These are phyloP conservation scores for Emiliania huxleyi DNA, from an alignment of 78 protist genomes.

Conservation along the genomic window DNA sequence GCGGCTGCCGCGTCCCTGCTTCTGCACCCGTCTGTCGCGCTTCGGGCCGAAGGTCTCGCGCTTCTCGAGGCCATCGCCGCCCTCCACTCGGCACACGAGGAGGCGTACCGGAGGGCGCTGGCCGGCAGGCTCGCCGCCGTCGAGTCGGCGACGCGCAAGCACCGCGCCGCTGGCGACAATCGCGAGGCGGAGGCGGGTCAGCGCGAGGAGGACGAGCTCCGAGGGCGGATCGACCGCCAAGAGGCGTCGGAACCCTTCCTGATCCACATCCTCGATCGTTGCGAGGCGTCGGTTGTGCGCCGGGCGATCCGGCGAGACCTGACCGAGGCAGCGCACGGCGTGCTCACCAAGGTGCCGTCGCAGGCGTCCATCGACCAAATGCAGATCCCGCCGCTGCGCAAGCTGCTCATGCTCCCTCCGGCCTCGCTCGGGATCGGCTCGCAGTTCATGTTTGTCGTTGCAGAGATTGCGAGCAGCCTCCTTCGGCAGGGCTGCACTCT, in stretches of 20 bases:
- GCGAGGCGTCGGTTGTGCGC: background rate
- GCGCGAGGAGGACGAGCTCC: too few relatives aligned
- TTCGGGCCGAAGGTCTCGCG: background rate
- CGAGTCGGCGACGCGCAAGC: too few relatives aligned
- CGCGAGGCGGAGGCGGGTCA: too few relatives aligned
- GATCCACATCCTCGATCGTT: too few relatives aligned
- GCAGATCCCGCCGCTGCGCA: background rate
- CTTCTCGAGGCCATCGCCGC: background rate
- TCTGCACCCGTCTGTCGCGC: background rate
- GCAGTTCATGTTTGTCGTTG: background rate
- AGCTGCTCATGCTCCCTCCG: background rate
- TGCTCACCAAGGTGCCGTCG: background rate
- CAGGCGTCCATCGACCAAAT: background rate
- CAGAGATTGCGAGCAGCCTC: background rate
- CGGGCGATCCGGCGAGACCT: background rate
- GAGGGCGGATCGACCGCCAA: too few relatives aligned
- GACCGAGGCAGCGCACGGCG: background rate
- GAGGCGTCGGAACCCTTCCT: too few relatives aligned
- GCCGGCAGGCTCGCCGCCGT: background rate
- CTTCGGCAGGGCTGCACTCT: background rate
- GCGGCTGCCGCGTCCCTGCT: background rate
- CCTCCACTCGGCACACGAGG: background rate
- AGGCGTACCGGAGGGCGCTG: background rate
- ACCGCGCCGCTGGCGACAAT: too few relatives aligned
- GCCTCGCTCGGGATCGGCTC: background rate